phyloP scores from a whole-genome alignment of 345 rosid genomes.

The Syzygium aromaticum region DNA sequence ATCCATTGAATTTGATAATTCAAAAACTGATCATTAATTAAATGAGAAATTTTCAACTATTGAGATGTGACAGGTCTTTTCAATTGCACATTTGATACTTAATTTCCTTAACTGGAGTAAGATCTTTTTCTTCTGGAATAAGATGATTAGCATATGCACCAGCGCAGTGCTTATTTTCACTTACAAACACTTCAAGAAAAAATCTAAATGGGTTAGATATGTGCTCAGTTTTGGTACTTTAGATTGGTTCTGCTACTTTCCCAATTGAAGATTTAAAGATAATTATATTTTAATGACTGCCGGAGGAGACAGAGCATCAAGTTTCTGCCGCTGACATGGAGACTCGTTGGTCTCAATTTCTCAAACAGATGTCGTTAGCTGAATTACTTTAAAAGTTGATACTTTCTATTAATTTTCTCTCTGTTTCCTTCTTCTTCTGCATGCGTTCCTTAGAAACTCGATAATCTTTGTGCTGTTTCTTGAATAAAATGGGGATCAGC shows the following conservation, averaged over 20 bases:
- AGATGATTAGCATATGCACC: not conserved
- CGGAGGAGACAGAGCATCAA: not conserved
- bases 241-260: not conserved
- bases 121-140: not conserved
- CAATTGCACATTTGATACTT: not conserved
- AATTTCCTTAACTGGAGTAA: not conserved
- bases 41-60: not conserved
- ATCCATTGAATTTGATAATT: not conserved
- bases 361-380: not conserved
- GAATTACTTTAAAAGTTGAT: not conserved
- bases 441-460: not conserved
- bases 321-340: not conserved
- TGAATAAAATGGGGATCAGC: not conserved
- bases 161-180: not conserved
- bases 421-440: not conserved
- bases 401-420: not conserved
- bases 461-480: not conserved
- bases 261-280: not conserved
- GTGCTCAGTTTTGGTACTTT: not conserved
- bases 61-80: not conserved
- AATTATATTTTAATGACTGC: not conserved
- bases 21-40: not conserved
- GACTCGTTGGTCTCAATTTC: not conserved
- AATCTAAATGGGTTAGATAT: not conserved
- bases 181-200: not conserved